Evolutionary conservation across 2,329 filamentous ascomycete species (phyloP).

Genomic region (Beauveria sp.): DNA sequence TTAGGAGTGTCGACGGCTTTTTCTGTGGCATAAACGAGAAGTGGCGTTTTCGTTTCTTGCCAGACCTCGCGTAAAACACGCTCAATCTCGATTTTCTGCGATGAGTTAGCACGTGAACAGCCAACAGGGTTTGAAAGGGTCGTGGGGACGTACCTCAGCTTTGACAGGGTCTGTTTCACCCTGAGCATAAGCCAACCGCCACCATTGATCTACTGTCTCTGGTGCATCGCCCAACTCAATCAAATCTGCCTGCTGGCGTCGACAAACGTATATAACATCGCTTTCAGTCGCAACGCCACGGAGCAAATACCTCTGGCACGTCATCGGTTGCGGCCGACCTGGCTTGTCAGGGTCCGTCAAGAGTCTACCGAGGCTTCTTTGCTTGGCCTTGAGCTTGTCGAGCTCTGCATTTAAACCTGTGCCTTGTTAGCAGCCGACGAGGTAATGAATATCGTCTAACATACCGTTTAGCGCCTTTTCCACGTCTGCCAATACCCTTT

Average conservation of each 20-base stretch:
- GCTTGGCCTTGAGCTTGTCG: constrained; percentile 26
- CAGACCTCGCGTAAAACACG: constrained; percentile 39
- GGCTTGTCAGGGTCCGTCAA: constrained; percentile 32
- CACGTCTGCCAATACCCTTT: constrained; percentile 27
- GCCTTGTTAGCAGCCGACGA: constrained; percentile 15
- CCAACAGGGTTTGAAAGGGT: background rate
- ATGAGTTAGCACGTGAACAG: constrained; percentile 14
- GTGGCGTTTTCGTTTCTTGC: constrained; percentile 38
- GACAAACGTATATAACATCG: constrained; percentile 44
- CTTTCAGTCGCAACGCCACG: constrained; percentile 42
- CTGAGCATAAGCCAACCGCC: constrained; percentile 40
- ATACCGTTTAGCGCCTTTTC: constrained; percentile 29
- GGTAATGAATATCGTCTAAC: constrained; percentile 7
- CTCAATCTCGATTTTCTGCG: constrained; percentile 40
- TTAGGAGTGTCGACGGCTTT: constrained; percentile 31
- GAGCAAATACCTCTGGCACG: constrained; percentile 40
- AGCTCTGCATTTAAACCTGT: constrained; percentile 24
- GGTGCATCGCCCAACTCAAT: constrained; percentile 33
- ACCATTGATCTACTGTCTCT: constrained; percentile 43
- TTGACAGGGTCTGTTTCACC: constrained; percentile 33
- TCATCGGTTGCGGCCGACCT: constrained; percentile 29
- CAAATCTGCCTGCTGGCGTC: constrained; percentile 32
- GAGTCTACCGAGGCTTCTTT: constrained; percentile 31
- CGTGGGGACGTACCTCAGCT: constrained; percentile 35
- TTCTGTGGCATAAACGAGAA: constrained; percentile 49